A percentile compares a stretch with the other conserved stretches of the same genome.
phyloP scores from a whole-genome alignment of 2,329 filamentous ascomycete species.

The Exophiala alcalophila region DNA sequence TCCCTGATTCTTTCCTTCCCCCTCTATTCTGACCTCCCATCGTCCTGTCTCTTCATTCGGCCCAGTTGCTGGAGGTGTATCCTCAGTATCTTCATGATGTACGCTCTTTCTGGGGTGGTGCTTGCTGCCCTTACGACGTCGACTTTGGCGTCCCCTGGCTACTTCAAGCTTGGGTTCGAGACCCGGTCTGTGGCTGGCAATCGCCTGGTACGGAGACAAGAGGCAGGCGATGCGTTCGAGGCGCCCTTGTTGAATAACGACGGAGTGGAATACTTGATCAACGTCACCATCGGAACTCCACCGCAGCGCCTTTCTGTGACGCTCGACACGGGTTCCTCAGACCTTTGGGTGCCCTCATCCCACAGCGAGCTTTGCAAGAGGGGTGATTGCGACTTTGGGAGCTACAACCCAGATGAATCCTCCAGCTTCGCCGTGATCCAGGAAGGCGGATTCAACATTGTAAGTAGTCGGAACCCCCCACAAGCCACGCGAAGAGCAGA shows the following conservation, averaged over 20 bases:
- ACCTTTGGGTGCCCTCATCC: constrained; percentile 24
- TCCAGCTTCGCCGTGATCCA: constrained; percentile 21
- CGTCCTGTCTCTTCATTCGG: too few relatives aligned
- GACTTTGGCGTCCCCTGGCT: constrained; percentile 20
- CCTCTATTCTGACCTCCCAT: too few relatives aligned
- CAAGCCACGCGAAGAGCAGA: too few relatives aligned
- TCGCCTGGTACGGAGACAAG: constrained; percentile 15
- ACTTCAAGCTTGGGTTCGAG: constrained; percentile 18
- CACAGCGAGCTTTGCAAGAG: constrained; percentile 16
- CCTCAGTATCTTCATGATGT: constrained; percentile 2
- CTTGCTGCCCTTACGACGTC: constrained; percentile 9
- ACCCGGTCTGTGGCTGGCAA: neutral
- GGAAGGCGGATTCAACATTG: constrained; percentile 25
- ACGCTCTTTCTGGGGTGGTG: constrained; percentile 1
- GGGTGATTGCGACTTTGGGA: constrained; percentile 20
- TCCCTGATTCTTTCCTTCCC: too few relatives aligned
- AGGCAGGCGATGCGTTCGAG: constrained; percentile 10
- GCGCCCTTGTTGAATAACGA: constrained; percentile 13
- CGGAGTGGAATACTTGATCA: constrained; percentile 25
- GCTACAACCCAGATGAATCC: constrained; percentile 15
- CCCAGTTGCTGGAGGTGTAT: too few relatives aligned
- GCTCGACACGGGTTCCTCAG: constrained; percentile 26
- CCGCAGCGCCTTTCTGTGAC: constrained; percentile 22
- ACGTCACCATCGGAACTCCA: constrained; percentile 27
- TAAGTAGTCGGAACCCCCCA: too few relatives aligned